A percentile compares a stretch with the other conserved stretches of the same genome.
These are phyloP conservation scores for Brasilioporus rufonigricans DNA, from an alignment of 768 basidiomycete species.

Conservation along the genomic window DNA sequence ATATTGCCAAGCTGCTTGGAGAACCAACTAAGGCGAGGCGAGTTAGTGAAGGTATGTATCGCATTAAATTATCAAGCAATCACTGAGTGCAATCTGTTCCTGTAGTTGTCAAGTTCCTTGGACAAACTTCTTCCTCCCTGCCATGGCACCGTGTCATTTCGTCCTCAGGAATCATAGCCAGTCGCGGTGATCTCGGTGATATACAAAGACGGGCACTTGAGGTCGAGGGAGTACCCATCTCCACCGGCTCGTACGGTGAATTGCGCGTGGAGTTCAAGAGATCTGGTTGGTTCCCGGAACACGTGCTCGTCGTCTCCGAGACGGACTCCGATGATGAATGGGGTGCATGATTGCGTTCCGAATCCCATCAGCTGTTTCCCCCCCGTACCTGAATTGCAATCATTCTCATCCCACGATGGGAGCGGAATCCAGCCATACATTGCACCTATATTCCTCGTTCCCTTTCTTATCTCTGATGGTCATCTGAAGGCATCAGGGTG, in stretches of 20 bases:
- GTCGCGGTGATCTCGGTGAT: constrained; percentile 67
- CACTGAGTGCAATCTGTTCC: not conserved
- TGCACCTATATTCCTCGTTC: not conserved
- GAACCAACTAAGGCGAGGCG: constrained; percentile 74
- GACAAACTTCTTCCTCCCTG: constrained; percentile 55
- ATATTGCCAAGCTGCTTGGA: constrained; percentile 75
- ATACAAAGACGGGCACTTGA: constrained; percentile 66
- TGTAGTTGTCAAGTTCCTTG: constrained; percentile 69
- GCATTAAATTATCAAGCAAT: not conserved
- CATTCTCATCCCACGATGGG: not conserved
- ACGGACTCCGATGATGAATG: constrained; percentile 19
- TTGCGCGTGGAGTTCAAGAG: constrained; percentile 50
- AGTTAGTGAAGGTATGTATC: constrained; percentile 68
- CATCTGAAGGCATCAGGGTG: too few species aligned
- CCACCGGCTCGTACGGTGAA: constrained; percentile 48
- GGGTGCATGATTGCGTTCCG: constrained; percentile 14
- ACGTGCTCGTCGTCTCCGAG: constrained; percentile 2
- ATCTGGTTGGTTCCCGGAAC: constrained; percentile 66
- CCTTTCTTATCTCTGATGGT: not conserved
- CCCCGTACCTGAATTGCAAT: not conserved
- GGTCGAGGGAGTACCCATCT: constrained; percentile 74
- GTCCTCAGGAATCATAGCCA: constrained; percentile 67
- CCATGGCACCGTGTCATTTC: constrained; percentile 80
- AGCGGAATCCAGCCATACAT: not conserved
- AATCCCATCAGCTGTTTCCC: too few species aligned